Conservation (phyloP, 2,329 filamentous ascomycete species). For the Fusarium luffae region DNA sequence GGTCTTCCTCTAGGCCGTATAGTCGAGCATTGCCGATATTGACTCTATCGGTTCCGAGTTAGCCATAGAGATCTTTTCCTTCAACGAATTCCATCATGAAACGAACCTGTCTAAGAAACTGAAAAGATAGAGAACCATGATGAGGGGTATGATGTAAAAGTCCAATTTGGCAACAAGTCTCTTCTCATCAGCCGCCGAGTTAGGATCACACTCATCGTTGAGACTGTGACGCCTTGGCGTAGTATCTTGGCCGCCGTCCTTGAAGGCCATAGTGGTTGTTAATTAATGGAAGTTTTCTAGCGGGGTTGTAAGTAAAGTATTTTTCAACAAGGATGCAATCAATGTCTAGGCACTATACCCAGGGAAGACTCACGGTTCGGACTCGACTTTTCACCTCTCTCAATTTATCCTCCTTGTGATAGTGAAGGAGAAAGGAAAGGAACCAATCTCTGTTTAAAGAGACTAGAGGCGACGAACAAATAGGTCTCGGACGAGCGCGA, state of each 20-base stretch:
- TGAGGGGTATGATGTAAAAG: constrained; percentile 69
- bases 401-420: not conserved
- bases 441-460: not conserved
- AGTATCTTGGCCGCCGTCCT: constrained; percentile 17
- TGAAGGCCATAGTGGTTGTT: constrained; percentile 15
- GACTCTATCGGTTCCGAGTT: constrained; percentile 56
- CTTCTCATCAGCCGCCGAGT: constrained; percentile 55
- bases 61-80: constrained; percentile 11
- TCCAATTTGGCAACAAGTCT: constrained; percentile 74
- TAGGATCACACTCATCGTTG: constrained; percentile 30
- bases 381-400: not conserved
- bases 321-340: not conserved
- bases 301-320: not conserved
- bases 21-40: constrained; percentile 79
- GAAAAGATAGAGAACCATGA: constrained; percentile 78
- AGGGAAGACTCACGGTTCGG: constrained; percentile 6
- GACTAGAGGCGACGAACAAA: constrained; percentile 10
- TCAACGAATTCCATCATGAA: constrained; percentile 49
- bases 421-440: not conserved
- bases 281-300: not conserved
- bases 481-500: not conserved
- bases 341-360: not conserved
- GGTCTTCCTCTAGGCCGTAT: constrained; percentile 72
- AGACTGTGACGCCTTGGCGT: constrained; percentile 33
- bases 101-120: constrained; percentile 77